Percentiles rank a stretch among this genome's conserved stretches.
phyloP scores from a whole-genome alignment of 2,329 filamentous ascomycete genomes.

The Reticulascus tulasneorum region DNA sequence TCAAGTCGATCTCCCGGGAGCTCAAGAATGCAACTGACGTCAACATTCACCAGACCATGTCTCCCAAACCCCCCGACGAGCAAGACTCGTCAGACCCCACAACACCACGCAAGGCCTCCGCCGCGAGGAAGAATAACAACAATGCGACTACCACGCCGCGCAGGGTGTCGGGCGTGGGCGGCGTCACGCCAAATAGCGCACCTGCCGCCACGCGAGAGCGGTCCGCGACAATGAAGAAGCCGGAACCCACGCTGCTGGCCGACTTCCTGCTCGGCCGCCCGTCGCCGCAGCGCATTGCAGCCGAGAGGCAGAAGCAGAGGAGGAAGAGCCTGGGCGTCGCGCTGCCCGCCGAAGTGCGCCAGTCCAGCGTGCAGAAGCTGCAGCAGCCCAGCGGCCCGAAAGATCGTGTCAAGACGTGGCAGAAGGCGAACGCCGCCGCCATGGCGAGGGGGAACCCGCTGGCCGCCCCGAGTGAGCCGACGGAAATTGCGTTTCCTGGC shows the following conservation, averaged over 20 bases:
- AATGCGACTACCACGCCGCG: slow-evolving; percentile 9
- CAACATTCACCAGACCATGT: slow-evolving; percentile 10
- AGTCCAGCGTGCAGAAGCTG: slow-evolving; percentile 54
- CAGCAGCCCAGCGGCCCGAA: slow-evolving; percentile 65
- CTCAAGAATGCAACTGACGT: slow-evolving; percentile 5
- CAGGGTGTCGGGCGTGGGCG: slow-evolving; percentile 1
- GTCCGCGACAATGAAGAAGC: slow-evolving; percentile 33
- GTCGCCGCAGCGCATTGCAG: slow-evolving; percentile 50
- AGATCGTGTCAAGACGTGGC: slow-evolving; percentile 80
- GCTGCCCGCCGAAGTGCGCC: slow-evolving; percentile 49
- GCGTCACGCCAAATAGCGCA: slow-evolving; percentile 36
- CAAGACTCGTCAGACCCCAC: slow-evolving; percentile 6
- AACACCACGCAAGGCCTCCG: slow-evolving; percentile 4
- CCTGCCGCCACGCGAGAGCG: slow-evolving; percentile 31
- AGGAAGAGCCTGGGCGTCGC: slow-evolving; percentile 48
- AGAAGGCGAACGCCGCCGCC: slow-evolving; percentile 69
- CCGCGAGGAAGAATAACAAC: slow-evolving; percentile 3
- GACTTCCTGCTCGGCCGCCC: slow-evolving; percentile 57
- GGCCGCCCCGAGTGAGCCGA: slow-evolving; percentile 52
- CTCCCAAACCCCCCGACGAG: slow-evolving; percentile 13
- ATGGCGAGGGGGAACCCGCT: slow-evolving; percentile 49
- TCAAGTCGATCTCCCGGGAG: not conserved
- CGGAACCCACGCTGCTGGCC: slow-evolving; percentile 46
- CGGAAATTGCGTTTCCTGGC: slow-evolving; percentile 56
- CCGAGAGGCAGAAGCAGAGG: slow-evolving; percentile 49